Evolutionary conservation across 306 rosid species (phyloP), one percentile per base, ranked within the genome.

Genomic region (Astragalus glycyphyllos): DNA sequence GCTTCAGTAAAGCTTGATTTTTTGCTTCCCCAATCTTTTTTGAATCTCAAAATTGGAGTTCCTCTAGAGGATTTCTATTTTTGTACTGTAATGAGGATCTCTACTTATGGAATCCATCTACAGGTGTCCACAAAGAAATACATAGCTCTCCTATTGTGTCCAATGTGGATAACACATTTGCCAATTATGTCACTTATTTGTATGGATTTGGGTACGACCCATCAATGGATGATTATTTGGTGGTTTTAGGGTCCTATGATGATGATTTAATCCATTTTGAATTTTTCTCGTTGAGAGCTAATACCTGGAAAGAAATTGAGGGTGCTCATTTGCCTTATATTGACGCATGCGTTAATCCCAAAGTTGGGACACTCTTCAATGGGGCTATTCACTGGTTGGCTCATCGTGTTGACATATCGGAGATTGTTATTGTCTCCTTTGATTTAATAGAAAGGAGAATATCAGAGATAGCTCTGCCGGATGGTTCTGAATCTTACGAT

Each of bases 381-480:
- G 72, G 40, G 32, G 65, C 31, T 8, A 51, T 74, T 64, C 72
- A 64, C 32, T 64, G 72, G 78, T 15, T 73, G 47, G 17, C 10
- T 48, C 1, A 0, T n/a, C 7, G 11, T 41, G 0, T 6, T 7
- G 65, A 53, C 23, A 6, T 14, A n/a, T 5, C 13, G 0, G 31
- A 12, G 11, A 2, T 15, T 41, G 46, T 49, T 45, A 76, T 76
- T 35, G 0, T 71, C 34, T 68, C 71, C 5, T 81, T 70, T 20
- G 73, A 75, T 63, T 53, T 75, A 17, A 10, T 4, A 15, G 31
- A 70, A 35, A 69, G n/a, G 67, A 31, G 49, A 6, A 48, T 80
- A 0, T 7, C 20, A 0, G 74, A 80, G 4, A 29, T 80, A 6
- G 10, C 46, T 64, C 5, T 75, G 8, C 77, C 56, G 0, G 1